Percentiles rank a stretch among this genome's conserved stretches.
Evolutionary conservation across 2,329 filamentous ascomycete genomes (phyloP).

Genomic region (Botrytis aclada): DNA sequence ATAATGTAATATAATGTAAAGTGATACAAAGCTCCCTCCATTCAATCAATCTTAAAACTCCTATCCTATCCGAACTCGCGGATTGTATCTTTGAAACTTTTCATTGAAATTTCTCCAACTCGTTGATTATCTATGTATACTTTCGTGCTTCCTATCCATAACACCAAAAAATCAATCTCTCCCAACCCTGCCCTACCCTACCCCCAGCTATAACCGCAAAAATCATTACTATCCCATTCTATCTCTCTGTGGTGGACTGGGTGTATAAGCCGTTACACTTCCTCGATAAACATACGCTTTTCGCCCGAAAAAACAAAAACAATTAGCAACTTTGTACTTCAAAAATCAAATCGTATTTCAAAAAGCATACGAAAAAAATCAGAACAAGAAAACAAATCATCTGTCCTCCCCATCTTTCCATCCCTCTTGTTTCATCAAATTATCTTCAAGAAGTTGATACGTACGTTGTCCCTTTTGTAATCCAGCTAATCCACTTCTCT

Average conservation of each 20-base stretch:
- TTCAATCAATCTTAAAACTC: neutral
- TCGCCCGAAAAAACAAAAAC: neutral
- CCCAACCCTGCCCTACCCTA: neutral
- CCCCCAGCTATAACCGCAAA: neutral
- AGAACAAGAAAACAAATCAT: neutral
- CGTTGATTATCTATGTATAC: neutral
- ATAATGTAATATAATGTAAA: neutral
- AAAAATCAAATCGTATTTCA: neutral
- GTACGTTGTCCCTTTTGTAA: conserved; percentile 36
- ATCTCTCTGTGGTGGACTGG: conserved; percentile 11
- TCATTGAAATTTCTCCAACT: neutral
- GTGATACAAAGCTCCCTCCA: neutral
- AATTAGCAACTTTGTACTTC: conserved; percentile 1
- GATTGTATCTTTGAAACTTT: neutral
- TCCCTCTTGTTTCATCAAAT: neutral
- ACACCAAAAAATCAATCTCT: neutral
- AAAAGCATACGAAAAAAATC: neutral
- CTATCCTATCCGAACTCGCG: neutral
- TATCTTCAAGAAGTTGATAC: conserved; percentile 21
- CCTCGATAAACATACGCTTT: conserved; percentile 20
- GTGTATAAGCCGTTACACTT: conserved; percentile 11
- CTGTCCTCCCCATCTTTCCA: neutral
- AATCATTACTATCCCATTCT: neutral
- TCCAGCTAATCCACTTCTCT: conserved; percentile 43
- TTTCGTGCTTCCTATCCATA: neutral